Evolutionary conservation across 2,329 filamentous ascomycete species (phyloP).

Genomic region (Chaetomiaceae sp.): DNA sequence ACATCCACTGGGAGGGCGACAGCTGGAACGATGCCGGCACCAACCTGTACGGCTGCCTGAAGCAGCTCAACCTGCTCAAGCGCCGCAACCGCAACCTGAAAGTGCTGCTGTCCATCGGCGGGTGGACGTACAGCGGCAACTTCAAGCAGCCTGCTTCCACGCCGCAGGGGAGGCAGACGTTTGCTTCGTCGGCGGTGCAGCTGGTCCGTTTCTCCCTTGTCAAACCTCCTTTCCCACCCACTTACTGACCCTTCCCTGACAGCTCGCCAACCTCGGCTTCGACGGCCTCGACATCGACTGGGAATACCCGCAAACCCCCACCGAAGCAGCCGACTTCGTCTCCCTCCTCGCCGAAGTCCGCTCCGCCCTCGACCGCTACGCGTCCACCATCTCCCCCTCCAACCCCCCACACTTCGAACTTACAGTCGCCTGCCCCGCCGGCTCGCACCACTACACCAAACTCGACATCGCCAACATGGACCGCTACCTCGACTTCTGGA

Average conservation of each 20-base stretch:
- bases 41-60: conserved; percentile 84
- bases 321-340: conserved; percentile 56
- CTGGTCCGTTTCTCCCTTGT: conserved; percentile 39
- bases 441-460: conserved; percentile 57
- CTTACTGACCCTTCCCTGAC: not conserved
- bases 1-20: conserved; percentile 69
- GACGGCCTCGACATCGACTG: conserved; percentile 66
- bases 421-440: conserved; percentile 61
- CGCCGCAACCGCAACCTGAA: conserved; percentile 77
- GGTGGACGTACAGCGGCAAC: conserved; percentile 87
- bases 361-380: conserved; percentile 55
- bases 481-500: conserved; percentile 66
- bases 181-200: conserved; percentile 69
- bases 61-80: conserved; percentile 84
- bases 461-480: conserved; percentile 64
- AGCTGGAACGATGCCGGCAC: conserved; percentile 67
- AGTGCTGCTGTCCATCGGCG: conserved; percentile 79
- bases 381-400: conserved; percentile 36
- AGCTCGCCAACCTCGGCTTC: conserved; percentile 73
- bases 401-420: conserved; percentile 55
- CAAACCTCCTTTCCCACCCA: not conserved
- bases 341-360: conserved; percentile 55
- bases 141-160: conserved; percentile 74
- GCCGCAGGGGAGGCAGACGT: conserved; percentile 60
- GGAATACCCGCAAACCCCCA: conserved; percentile 57